Evolutionary conservation across 805 yeast species (phyloP), one percentile per base, ranked within the genome.

Genomic region (Hanseniaspora guilliermondii): DNA sequence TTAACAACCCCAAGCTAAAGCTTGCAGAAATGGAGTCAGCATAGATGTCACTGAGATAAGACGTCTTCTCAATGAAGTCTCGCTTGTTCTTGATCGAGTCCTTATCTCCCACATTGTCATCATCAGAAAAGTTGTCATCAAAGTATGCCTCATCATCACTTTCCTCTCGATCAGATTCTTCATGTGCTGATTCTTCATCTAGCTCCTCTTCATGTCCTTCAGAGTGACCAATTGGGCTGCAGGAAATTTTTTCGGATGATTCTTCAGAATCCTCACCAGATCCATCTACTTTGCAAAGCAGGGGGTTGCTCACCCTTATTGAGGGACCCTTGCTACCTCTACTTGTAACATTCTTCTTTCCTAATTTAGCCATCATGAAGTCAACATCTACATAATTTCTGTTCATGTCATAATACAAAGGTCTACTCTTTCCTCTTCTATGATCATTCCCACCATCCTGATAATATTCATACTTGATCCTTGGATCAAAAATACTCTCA

Each of bases 1-100:
- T 89, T 53, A 91, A 70, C 60, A 91, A 80, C 2, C 99, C 99
- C 38, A 93, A 67, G 0, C 95, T 85, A 72, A 86, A 76, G 61
- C 85, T 87, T 1, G 82, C 73, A 0, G 89, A 85, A 80, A 85
- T 79, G 61, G 78, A 85, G 56, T 80, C 78, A 0, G 95, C 93
- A 65, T 77, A 87, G 4, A 67, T 67, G n/a, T 60, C 64, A 41
- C 66, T 67, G 14, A 60, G 53, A 40, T 52, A 65, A 33, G 16
- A 58, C 57, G 35, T 67, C 39, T 62, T 73, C 32, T 60, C 53
- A 41, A 61, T 57, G 49, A 39, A 39, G 7, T 22, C 42, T 39
- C 42, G 21, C 14, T 39, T 39, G 42, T 22, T 39, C 16, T 57
- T 61, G 47, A 37, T 53, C 56, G 41, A 39, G 25, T 35, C 19